Conservation (phyloP, 306 rosid genomes). For the Myrica gale region DNA sequence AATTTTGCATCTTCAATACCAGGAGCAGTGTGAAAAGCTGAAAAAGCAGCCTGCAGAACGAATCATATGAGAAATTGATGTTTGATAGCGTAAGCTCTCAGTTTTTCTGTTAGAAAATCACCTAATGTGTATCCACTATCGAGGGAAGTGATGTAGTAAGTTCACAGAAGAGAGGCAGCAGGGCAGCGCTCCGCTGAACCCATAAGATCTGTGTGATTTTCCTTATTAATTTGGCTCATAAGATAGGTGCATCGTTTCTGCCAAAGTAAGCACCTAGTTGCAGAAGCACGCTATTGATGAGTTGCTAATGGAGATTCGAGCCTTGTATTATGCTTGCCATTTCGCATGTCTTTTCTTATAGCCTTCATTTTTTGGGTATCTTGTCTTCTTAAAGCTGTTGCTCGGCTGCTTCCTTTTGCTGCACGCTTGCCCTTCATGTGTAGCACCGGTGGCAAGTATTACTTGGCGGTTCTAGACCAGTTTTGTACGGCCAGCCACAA, state of each 20-base stretch:
- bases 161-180: neutral
- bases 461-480: neutral
- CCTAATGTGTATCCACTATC: neutral
- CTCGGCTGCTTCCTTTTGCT: neutral
- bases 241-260: neutral
- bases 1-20: constrained; percentile 14
- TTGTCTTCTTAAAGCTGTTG: neutral
- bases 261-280: neutral
- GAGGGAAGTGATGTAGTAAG: neutral
- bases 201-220: too few relatives aligned
- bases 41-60: neutral
- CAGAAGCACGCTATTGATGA: neutral
- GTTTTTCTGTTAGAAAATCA: neutral
- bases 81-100: too few relatives aligned
- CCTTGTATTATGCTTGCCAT: neutral
- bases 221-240: too few relatives aligned
- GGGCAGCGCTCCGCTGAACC: too few relatives aligned
- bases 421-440: neutral
- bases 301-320: neutral
- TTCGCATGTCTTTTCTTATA: neutral
- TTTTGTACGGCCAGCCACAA: neutral
- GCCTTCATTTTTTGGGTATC: neutral
- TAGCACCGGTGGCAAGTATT: neutral
- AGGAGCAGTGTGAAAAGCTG: neutral
- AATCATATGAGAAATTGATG: neutral